A percentile compares a stretch with the other conserved stretches of the same genome.
These are phyloP conservation scores for Penicillium capsulatum DNA, from an alignment of 2,329 filamentous ascomycete genomes.

Conservation along the genomic window DNA sequence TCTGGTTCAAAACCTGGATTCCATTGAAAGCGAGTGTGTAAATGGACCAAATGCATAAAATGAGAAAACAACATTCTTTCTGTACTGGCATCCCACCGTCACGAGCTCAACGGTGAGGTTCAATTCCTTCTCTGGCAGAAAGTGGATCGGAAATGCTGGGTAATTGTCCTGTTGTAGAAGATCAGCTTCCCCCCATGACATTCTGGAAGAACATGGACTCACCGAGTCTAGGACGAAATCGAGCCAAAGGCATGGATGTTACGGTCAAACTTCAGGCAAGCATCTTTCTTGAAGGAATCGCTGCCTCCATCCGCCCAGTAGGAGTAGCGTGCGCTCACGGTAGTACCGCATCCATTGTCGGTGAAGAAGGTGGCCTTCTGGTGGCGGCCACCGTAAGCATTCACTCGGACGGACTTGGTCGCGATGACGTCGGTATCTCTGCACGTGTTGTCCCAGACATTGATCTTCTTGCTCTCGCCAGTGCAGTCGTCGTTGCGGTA, in stretches of 20 bases:
- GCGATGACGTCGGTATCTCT: neutral
- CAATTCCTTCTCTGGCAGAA: no score
- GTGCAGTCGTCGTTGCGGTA: neutral
- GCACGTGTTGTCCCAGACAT: slow-evolving; percentile 3
- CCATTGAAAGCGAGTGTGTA: no score
- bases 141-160: no score
- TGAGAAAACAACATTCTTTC: no score
- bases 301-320: slow-evolving; percentile 1
- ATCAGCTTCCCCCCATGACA: no score
- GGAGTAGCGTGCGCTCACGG: neutral
- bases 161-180: no score
- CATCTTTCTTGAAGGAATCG: neutral
- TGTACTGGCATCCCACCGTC: no score
- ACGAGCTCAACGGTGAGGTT: no score
- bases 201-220: no score
- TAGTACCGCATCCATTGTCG: neutral
- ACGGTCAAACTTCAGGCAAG: neutral
- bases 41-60: no score
- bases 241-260: neutral
- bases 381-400: neutral
- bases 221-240: neutral
- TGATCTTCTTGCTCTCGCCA: neutral
- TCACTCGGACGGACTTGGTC: neutral
- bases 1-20: no score
- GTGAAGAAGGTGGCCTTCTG: slow-evolving; percentile 1